These are phyloP conservation scores for Buddleja alternifolia DNA, from an alignment of 257 asterid species.

Conservation along the genomic window DNA sequence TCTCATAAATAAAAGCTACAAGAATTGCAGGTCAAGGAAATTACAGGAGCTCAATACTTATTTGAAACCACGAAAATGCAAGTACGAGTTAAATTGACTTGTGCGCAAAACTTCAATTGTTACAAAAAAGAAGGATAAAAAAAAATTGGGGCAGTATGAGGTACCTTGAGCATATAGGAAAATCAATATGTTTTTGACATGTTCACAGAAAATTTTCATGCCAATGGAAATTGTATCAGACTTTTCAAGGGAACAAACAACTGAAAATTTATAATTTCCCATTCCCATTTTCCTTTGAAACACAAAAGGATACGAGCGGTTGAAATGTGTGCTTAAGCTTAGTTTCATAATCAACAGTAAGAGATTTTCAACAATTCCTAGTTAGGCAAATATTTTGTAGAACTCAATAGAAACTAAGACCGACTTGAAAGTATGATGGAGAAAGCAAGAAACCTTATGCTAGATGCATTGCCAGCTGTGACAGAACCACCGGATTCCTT, in stretches of 20 bases:
- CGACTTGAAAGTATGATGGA: conserved; percentile 15
- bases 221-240: not conserved
- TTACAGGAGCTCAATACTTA: conserved; percentile 7
- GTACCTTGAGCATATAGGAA: too few species aligned
- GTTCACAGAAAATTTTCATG: too few species aligned
- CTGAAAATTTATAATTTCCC: not conserved
- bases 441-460: conserved; percentile 69
- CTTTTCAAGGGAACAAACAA: not conserved
- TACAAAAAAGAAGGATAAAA: not conserved
- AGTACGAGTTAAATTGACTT: not conserved
- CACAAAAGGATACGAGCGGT: not conserved
- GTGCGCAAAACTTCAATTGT: not conserved
- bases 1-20: conserved; percentile 7
- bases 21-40: conserved; percentile 5
- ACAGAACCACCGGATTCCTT: conserved; percentile 96
- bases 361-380: not conserved
- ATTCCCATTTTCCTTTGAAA: not conserved
- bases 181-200: too few species aligned
- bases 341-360: not conserved
- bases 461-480: conserved; percentile 98
- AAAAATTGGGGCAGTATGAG: not conserved
- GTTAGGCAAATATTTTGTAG: not conserved
- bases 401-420: conserved; percentile 3
- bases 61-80: not conserved
- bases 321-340: conserved; percentile 3